Conservation (phyloP, 108 stramenopile genomes). For the Pseudonitzschia multistriata region DNA sequence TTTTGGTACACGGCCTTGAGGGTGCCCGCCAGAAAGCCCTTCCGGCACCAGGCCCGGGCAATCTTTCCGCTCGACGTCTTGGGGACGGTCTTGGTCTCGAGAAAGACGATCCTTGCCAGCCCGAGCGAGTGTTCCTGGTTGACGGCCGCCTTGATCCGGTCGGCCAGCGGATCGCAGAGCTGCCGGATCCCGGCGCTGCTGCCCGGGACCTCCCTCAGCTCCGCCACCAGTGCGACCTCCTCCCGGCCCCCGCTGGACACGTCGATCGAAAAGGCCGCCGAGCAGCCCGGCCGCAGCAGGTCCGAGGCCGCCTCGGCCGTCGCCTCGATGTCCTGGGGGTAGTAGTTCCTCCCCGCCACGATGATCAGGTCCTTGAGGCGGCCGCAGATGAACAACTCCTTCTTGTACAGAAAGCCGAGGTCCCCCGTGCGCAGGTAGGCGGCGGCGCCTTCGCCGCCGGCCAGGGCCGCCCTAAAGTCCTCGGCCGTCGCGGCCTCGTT, state of each 20-base stretch:
- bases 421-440: slow-evolving; percentile 94
- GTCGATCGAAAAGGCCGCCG: slow-evolving; percentile 90
- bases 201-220: slow-evolving; percentile 69
- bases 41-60: slow-evolving; percentile 89
- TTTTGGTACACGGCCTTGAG: slow-evolving; percentile 66
- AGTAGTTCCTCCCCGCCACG: slow-evolving; percentile 96
- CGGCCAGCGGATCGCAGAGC: slow-evolving; percentile 46
- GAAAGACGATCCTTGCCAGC: slow-evolving; percentile 70
- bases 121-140: slow-evolving; percentile 76
- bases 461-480: slow-evolving; percentile 67
- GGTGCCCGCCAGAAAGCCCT: slow-evolving; percentile 59
- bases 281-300: slow-evolving; percentile 91
- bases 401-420: slow-evolving; percentile 92
- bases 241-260: slow-evolving; percentile 49
- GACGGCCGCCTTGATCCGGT: slow-evolving; percentile 60
- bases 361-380: slow-evolving; percentile 98
- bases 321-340: slow-evolving; percentile 98
- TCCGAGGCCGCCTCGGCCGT: slow-evolving; percentile 80
- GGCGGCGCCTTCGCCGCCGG: neutral
- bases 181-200: slow-evolving; percentile 16
- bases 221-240: slow-evolving; percentile 80
- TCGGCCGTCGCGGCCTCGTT: slow-evolving; percentile 54
- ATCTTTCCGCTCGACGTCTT: slow-evolving; percentile 99
- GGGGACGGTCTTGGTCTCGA: slow-evolving; percentile 86
- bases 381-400: slow-evolving; percentile 95